Evolutionary conservation across 2,329 filamentous ascomycete species (phyloP), one percentile per base, ranked within the genome.

Genomic region (Daldinia sp.): DNA sequence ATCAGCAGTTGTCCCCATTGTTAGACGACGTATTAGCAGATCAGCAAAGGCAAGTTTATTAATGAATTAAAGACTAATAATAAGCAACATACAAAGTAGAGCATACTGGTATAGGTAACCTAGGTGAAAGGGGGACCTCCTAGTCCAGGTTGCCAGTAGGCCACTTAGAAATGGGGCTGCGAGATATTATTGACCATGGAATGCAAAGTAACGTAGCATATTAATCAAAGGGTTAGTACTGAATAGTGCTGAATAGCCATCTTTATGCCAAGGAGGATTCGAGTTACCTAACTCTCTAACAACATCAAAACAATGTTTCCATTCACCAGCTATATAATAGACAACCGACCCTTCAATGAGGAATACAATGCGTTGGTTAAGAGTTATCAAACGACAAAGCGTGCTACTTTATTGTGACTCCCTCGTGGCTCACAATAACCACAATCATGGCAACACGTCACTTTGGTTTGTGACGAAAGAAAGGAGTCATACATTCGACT

Each of bases 351-450:
- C 57, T 67, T 65, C 55, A 34, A 55, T 19, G 2, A 17, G 17
- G 48, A 35, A 58, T 23, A 63, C 62, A 68, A 63, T 68, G 57
- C 35, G n/a, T 57, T 68, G 25, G 34, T 59, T 25, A 13, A 37
- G 19, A n/a, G n/a, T 27, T 3, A 3, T 6, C 10, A 19, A 17
- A 13, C 9, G 39, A 30, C 55, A 50, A 39, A 29, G 43, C 39
- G 57, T 48, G 56, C 61, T 58, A 34, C 47, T 43, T 55, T 32
- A 19, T 66, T 68, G 56, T 63, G 39, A 50, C 37, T 55, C 43
- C 23, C 27, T 32, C 11, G 6, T 25, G 30, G 25, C 27, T 51
- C 35, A 64, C 58, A 67, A 64, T 53, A 27, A 39, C 21, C 32
- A 45, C 56, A 61, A 59, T 59, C 27, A 54, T 23, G 23, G n/a